A percentile compares a stretch with the other conserved stretches of the same genome.
These are phyloP conservation scores for Phaeosphaeriaceae sp. DNA, from an alignment of 2,329 filamentous ascomycete species.

Conservation along the genomic window DNA sequence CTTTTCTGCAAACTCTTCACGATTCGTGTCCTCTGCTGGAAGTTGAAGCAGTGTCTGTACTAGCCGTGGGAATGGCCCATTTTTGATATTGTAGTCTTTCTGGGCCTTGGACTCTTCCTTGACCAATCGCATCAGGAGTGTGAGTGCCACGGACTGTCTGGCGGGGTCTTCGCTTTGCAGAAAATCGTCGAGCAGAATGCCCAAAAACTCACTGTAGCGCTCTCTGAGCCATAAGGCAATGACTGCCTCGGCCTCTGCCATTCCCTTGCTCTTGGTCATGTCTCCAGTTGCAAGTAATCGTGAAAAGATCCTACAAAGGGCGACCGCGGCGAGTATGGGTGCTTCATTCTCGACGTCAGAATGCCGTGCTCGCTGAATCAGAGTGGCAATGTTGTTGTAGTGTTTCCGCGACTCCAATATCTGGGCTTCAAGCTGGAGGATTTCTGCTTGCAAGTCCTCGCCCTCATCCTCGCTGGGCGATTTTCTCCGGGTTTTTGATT, in stretches of 20 bases:
- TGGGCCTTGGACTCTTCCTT: slow-evolving; percentile 69
- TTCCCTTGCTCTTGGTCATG: slow-evolving; percentile 68
- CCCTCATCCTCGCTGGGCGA: slow-evolving; percentile 39
- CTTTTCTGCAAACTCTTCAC: slow-evolving; percentile 76
- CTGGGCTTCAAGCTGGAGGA: slow-evolving; percentile 77
- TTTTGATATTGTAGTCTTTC: slow-evolving; percentile 70
- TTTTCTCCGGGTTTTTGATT: slow-evolving; percentile 44
- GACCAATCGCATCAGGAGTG: slow-evolving; percentile 80
- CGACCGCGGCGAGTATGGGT: slow-evolving; percentile 73
- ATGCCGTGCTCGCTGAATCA: slow-evolving; percentile 65
- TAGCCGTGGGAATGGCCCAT: slow-evolving; percentile 68
- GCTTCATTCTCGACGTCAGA: slow-evolving; percentile 61
- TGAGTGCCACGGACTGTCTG: slow-evolving; percentile 72
- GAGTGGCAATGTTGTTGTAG: slow-evolving; percentile 84
- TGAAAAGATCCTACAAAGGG: slow-evolving; percentile 85
- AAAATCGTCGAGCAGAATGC: slow-evolving; percentile 62
- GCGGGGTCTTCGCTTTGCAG: slow-evolving; percentile 66
- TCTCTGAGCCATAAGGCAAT: slow-evolving; percentile 81
- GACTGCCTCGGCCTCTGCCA: slow-evolving; percentile 74
- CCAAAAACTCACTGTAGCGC: slow-evolving; percentile 73
- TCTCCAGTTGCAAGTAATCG: slow-evolving; percentile 77
- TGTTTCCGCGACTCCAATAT: slow-evolving; percentile 86
- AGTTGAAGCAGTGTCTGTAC: slow-evolving; percentile 67
- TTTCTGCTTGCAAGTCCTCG: slow-evolving; percentile 65
- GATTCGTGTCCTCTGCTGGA: slow-evolving; percentile 63